These are phyloP conservation scores for Plasmopara muralis DNA, from an alignment of 352 stramenopile species.

Conservation along the genomic window DNA sequence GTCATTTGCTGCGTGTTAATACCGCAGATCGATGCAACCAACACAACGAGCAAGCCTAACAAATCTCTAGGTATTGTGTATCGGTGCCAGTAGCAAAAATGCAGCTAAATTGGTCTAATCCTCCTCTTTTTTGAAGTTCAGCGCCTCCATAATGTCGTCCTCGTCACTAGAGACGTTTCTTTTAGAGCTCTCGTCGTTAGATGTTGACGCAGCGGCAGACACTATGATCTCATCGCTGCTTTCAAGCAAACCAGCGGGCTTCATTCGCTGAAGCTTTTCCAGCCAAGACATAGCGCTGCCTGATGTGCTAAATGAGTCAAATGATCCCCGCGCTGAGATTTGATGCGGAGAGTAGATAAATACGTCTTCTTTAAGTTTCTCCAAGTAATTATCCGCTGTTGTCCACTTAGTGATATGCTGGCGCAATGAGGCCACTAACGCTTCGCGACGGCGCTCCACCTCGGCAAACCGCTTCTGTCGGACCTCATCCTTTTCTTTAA, in stretches of 20 bases:
- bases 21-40: too few species aligned
- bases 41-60: too few species aligned
- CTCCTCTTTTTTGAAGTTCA: conserved; percentile 17
- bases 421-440: conserved; percentile 51
- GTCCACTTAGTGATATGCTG: conserved; percentile 69
- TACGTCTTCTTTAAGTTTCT: conserved; percentile 80
- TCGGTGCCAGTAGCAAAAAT: too few species aligned
- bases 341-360: conserved; percentile 81
- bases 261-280: conserved; percentile 85
- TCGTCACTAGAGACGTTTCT: too few species aligned
- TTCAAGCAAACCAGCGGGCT: conserved; percentile 42
- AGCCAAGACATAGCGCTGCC: conserved; percentile 78
- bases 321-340: conserved; percentile 54
- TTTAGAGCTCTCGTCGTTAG: conserved; percentile 5
- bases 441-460: conserved; percentile 59
- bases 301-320: conserved; percentile 58
- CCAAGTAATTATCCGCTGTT: conserved; percentile 55
- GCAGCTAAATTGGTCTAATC: conserved; percentile 6
- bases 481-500: conserved; percentile 75
- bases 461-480: conserved; percentile 52
- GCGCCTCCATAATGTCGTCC: conserved; percentile 1
- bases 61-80: too few species aligned
- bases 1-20: too few species aligned
- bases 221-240: conserved; percentile 25
- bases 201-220: conserved; percentile 19